Evolutionary conservation across 1,284 basidiomycete species (phyloP), one percentile per base, ranked within the genome.

Genomic region (Cerrena zonata): DNA sequence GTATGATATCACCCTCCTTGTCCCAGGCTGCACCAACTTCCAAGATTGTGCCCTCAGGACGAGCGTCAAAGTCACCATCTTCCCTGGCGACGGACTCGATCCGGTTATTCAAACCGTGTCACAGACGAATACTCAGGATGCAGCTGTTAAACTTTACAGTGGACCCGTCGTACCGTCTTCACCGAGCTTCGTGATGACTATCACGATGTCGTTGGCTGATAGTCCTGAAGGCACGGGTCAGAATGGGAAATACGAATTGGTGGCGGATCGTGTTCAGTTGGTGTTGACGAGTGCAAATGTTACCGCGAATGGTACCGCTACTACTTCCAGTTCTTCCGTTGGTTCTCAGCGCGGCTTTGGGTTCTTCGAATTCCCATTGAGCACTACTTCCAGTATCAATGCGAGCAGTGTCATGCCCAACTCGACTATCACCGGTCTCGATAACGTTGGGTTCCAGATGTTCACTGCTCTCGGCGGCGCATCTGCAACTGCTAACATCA

Each of bases 11-110:
- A 88, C 85, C 67, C 65, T 98, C 50, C 77, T 89, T 52, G 79
- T 95, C 22, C 95, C 95, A 0, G 94, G 94, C 11, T 99, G 95
- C 69, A 70, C 72, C 2, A 70, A 83, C 51, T 79, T 92, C 59
- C 82, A 86, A 53, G 89, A 95, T 62, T 99, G 95, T 63, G 72
- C 67, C 19, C 68, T 76, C 22, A 84, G 96, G 13, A 96, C 94
- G 0, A 81, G 80, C 1, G 91, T 97, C 46, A 77, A 86, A 57
- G 80, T 95, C 50, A 86, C 84, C 3, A 84, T 96, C 18, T 91
- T 90, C 66, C 89, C 92, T 7, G 84, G 84, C 0, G 74, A 74
- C 23, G 82, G 79, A 18, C 73, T 84, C 18, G 60, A 78, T 22
- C 86, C 90, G 0, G 81, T 71, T 57, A 80, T 86, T 18, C 79